phyloP scores from a whole-genome alignment of 202 grass and related monocot genomes.

The Carex arenaria region DNA sequence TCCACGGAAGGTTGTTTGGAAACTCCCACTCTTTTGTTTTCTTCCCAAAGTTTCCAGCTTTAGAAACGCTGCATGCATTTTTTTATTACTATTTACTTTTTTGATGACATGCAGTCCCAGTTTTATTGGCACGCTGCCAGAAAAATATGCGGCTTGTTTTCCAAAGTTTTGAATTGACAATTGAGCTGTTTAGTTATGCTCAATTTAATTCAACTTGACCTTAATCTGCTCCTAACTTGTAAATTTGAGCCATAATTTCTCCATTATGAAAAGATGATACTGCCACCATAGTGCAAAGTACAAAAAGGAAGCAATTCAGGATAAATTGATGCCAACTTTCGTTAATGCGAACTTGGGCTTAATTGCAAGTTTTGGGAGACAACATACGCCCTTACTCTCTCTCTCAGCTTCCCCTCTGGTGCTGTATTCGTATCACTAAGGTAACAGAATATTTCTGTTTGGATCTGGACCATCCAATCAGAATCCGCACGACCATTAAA shows the following conservation, averaged over 20 bases:
- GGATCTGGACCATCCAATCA: no score
- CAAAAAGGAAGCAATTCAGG: background rate
- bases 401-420: no score
- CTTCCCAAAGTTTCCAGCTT: background rate
- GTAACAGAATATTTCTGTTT: no score
- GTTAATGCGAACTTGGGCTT: background rate
- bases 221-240: background rate
- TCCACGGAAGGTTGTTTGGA: constrained; percentile 57
- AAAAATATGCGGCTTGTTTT: background rate
- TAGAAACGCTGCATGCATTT: background rate
- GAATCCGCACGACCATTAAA: no score
- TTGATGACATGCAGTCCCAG: background rate
- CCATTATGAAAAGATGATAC: background rate
- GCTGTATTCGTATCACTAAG: no score
- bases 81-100: background rate
- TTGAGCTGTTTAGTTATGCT: background rate
- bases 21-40: background rate
- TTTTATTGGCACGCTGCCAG: background rate
- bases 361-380: background rate
- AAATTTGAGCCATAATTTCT: background rate
- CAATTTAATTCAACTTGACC: background rate
- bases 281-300: background rate
- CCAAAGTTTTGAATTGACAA: background rate
- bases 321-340: background rate
- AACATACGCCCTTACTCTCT: background rate